Conservation (phyloP, 495 filamentous ascomycete genomes). For the Xylaria telfairii region DNA sequence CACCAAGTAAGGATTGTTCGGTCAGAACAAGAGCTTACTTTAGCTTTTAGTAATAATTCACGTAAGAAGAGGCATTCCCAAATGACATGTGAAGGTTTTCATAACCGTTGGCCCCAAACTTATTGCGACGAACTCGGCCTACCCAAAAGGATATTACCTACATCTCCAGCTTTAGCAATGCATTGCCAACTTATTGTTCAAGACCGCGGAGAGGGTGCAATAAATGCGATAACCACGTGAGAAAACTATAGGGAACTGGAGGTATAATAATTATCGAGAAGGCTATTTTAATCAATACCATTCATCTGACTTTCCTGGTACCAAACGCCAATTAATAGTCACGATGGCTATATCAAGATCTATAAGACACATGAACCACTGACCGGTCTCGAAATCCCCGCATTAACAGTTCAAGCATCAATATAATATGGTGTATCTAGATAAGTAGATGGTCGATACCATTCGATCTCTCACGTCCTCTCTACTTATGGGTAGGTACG, state of each 20-base stretch:
- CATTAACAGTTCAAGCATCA: neutral
- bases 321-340: neutral
- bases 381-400: neutral
- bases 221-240: neutral
- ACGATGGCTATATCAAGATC: neutral
- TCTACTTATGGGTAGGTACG: neutral
- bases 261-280: no score
- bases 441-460: neutral
- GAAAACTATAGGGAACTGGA: no score
- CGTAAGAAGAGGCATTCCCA: neutral
- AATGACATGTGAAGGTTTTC: neutral
- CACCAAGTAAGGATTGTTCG: neutral
- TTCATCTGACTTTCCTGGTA: neutral
- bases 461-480: neutral
- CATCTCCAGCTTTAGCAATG: no score
- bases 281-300: neutral
- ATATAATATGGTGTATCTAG: neutral
- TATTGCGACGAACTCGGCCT: neutral
- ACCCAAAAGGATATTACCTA: no score
- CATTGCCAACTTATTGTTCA: no score
- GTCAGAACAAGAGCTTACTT: neutral
- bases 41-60: neutral
- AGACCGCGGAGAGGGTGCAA: neutral
- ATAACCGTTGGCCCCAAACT: neutral
- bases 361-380: neutral